Percentiles rank a stretch among this genome's conserved stretches.
Conservation (phyloP, 129 eudicot genomes). For the Rutidosis leptorrhynchoides region DNA sequence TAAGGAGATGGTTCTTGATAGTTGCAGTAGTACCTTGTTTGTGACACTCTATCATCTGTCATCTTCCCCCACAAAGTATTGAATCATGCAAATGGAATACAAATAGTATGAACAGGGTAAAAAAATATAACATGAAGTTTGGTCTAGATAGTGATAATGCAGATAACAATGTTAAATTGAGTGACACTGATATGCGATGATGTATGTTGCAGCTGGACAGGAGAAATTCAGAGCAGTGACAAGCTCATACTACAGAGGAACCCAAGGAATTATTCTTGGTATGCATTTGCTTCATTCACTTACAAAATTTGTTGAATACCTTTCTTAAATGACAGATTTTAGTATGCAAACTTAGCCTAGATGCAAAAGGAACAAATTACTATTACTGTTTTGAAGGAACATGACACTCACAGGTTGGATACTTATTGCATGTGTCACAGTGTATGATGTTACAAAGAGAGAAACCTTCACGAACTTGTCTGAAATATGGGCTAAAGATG, state of each 20-base stretch:
- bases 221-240: constrained; percentile 95
- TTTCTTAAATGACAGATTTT: neutral
- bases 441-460: constrained; percentile 91
- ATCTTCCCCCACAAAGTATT: neutral
- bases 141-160: neutral
- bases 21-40: constrained; percentile 1
- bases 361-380: neutral
- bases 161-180: neutral
- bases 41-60: too few relatives aligned
- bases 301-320: constrained; percentile 8
- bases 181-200: constrained; percentile 19
- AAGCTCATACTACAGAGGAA: constrained; percentile 91
- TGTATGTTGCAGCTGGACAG: constrained; percentile 76
- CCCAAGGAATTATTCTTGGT: constrained; percentile 96
- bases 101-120: neutral
- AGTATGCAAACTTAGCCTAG: neutral
- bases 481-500: constrained; percentile 91
- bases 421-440: constrained; percentile 31
- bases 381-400: neutral
- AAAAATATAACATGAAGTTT: neutral
- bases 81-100: constrained; percentile 5
- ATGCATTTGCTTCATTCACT: constrained; percentile 12
- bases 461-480: constrained; percentile 83
- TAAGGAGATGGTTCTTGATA: neutral
- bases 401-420: too few relatives aligned